Percentiles rank a stretch among this genome's conserved stretches.
Conservation (phyloP, 441 rosid species). For the Adansonia gregorii region DNA sequence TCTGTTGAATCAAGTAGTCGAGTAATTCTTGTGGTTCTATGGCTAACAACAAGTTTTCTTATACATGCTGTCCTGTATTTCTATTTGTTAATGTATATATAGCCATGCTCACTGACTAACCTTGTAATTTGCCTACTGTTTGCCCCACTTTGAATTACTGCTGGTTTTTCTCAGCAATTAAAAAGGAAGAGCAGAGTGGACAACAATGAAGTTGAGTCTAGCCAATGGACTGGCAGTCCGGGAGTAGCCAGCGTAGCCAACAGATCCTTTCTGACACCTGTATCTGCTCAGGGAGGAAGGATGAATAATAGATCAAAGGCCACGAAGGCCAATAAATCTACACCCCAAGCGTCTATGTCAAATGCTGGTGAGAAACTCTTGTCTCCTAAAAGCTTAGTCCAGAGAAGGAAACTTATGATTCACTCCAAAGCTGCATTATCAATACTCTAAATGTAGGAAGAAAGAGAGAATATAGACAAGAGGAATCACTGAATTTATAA, state of each 20-base stretch:
- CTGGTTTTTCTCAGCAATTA: conserved; percentile 45
- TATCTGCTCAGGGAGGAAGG: conserved; percentile 73
- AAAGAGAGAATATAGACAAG: not conserved
- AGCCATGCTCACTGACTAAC: not conserved
- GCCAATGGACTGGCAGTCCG: conserved; percentile 51
- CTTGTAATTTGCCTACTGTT: conserved; percentile 19
- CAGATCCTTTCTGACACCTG: conserved; percentile 70
- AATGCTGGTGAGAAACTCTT: conserved; percentile 53
- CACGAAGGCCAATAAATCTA: conserved; percentile 55
- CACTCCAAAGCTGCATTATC: not conserved
- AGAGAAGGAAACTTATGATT: conserved; percentile 12
- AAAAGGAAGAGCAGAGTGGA: conserved; percentile 60
- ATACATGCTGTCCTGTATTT: not conserved
- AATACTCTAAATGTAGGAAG: not conserved
- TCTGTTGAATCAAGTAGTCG: not conserved
- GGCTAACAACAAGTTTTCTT: not conserved
- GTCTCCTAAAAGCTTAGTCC: conserved; percentile 12
- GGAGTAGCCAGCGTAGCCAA: conserved; percentile 45
- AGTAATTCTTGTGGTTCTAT: conserved; percentile 12
- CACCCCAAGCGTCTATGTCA: conserved; percentile 72
- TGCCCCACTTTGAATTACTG: conserved; percentile 26
- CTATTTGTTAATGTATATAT: conserved; percentile 1
- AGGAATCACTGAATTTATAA: conserved; percentile 5
- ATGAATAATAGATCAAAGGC: conserved; percentile 57
- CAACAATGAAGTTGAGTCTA: conserved; percentile 47